These are phyloP conservation scores for Axilococcus clingmanii DNA, from an alignment of 139 green algal species.

Conservation along the genomic window DNA sequence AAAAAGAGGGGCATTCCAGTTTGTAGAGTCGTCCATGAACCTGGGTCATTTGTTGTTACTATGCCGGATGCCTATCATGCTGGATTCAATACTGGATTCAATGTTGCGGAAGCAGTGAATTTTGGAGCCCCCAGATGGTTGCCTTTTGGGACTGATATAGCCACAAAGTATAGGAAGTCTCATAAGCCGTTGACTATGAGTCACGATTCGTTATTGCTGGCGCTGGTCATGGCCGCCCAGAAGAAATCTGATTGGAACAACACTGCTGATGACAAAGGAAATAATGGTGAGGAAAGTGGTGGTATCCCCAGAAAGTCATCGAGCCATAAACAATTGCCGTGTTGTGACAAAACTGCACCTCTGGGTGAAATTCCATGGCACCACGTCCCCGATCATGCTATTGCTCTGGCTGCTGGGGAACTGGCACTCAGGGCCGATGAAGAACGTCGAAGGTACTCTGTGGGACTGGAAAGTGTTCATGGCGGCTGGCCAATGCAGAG, in stretches of 20 bases:
- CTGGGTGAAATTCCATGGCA: constrained; percentile 1
- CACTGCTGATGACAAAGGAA: not conserved
- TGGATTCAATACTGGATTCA: constrained; percentile 79
- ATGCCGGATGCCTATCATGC: constrained; percentile 82
- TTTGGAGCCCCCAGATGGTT: constrained; percentile 87
- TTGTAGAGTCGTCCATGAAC: constrained; percentile 57
- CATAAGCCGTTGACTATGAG: constrained; percentile 39
- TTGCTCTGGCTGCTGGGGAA: constrained; percentile 44
- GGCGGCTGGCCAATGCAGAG: not conserved
- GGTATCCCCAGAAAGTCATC: not conserved
- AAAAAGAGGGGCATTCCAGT: constrained; percentile 68
- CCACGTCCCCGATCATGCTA: constrained; percentile 5
- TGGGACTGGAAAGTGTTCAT: not conserved
- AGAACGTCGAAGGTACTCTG: constrained; percentile 26
- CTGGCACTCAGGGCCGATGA: constrained; percentile 43
- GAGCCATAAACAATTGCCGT: not conserved
- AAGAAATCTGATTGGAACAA: not conserved
- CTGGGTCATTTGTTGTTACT: constrained; percentile 81
- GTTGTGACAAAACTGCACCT: no score
- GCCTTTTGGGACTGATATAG: constrained; percentile 47
- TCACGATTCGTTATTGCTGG: constrained; percentile 57
- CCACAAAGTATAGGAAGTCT: constrained; percentile 43
- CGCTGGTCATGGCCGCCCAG: constrained; percentile 30
- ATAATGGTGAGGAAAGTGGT: not conserved
- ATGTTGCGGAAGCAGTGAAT: constrained; percentile 70